phyloP scores from a whole-genome alignment of 2,329 filamentous ascomycete species.

The Macrophomina tecta region DNA sequence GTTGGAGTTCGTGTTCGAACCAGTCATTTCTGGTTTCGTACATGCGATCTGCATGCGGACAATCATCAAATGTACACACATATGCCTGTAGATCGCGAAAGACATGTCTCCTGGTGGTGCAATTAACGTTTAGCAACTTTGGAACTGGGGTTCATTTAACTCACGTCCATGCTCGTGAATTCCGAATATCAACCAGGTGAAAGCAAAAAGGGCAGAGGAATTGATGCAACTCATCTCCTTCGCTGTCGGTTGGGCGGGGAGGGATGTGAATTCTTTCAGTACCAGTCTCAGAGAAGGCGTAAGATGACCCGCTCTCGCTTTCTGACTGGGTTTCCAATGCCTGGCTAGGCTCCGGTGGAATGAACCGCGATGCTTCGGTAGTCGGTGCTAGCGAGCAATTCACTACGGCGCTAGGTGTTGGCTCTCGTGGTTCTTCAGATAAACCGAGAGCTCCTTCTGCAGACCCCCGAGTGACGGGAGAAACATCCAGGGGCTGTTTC shows the following conservation, averaged over 20 bases:
- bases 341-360: not conserved
- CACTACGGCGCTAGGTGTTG: not conserved
- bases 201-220: not conserved
- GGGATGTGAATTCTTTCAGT: not conserved
- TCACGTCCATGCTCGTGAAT: not conserved
- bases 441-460: too few relatives aligned
- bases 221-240: not conserved
- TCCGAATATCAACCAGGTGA: not conserved
- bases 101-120: slow-evolving; percentile 32
- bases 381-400: not conserved
- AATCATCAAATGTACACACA: slow-evolving; percentile 36
- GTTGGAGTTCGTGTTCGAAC: slow-evolving; percentile 35
- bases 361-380: not conserved
- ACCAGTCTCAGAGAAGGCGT: not conserved
- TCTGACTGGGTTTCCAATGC: not conserved
- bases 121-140: not conserved
- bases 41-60: slow-evolving; percentile 31
- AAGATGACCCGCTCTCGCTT: not conserved
- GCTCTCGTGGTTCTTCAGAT: not conserved
- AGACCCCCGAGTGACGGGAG: too few relatives aligned
- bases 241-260: not conserved
- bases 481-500: not conserved
- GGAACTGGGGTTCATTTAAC: not conserved
- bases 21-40: slow-evolving; percentile 34
- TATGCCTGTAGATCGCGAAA: slow-evolving; percentile 37